Evolutionary conservation across 805 yeast species (phyloP).

Genomic region (Citeromyces nyonsensis): DNA sequence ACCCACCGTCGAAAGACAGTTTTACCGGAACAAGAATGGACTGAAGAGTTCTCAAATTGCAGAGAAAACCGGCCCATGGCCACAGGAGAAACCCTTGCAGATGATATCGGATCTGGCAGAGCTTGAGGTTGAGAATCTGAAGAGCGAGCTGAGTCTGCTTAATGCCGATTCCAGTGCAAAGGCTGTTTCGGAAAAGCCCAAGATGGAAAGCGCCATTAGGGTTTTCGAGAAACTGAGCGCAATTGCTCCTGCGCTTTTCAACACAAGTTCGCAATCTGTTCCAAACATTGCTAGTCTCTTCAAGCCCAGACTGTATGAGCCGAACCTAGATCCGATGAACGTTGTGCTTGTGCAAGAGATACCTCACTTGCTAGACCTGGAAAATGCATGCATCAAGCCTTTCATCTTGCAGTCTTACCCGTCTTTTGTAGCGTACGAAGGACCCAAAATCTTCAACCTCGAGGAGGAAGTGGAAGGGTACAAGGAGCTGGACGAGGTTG

Average conservation of each 20-base stretch:
- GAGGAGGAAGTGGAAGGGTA: conserved; percentile 63
- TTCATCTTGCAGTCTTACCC: conserved; percentile 70
- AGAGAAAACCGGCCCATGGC: conserved; percentile 68
- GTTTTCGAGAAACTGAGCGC: conserved; percentile 45
- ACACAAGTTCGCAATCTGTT: conserved; percentile 32
- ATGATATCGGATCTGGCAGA: conserved; percentile 49
- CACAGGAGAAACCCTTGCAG: conserved; percentile 36
- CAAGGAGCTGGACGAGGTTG: conserved; percentile 50
- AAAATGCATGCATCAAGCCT: conserved; percentile 69
- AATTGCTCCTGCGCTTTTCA: conserved; percentile 44
- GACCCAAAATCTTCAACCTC: conserved; percentile 71
- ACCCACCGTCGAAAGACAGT: conserved; percentile 69
- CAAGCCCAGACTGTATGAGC: conserved; percentile 58
- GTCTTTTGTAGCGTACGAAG: conserved; percentile 70
- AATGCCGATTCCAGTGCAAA: conserved; percentile 33
- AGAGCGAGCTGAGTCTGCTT: conserved; percentile 33
- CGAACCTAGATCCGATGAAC: conserved; percentile 88
- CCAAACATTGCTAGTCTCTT: conserved; percentile 49
- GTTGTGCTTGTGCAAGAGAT: conserved; percentile 27
- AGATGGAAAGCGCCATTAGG: conserved; percentile 31
- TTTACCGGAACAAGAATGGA: conserved; percentile 50
- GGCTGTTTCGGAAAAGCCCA: conserved; percentile 22
- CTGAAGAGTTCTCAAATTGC: conserved; percentile 33
- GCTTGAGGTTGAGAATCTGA: conserved; percentile 49
- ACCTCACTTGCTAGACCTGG: conserved; percentile 64